Evolutionary conservation across 2,329 filamentous ascomycete genomes (phyloP), one percentile per base, ranked within the genome.

Genomic region (Colletotrichum sp.): DNA sequence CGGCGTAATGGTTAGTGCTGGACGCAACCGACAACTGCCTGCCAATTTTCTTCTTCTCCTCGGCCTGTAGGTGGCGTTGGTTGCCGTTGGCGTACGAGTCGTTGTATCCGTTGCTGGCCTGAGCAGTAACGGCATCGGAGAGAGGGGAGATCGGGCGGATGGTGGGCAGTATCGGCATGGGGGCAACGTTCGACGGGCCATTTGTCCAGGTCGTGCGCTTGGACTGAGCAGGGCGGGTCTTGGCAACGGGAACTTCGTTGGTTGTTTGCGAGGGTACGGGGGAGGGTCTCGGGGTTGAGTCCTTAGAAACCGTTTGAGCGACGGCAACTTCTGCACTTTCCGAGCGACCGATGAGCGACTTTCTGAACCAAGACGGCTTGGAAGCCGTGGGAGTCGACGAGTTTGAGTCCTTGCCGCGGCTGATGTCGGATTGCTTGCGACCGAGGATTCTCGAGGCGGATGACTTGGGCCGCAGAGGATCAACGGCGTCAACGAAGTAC

Each of bases 131-230:
- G 68, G 95, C 92, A 85, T 98, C 96, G 8, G 96, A 97, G n/a
- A 99, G 85, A n/a, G 97, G 97, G 49, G 97, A 99, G 68, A 99
- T 96, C 15, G 97, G 96, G 78, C 94, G 92, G 80, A 99, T 98
- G 1, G 96, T 98, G 15, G 97, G 97, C 65, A 99, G 88, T 78
- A 99, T 99, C 10, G 95, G 95, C 91, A 99, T 99, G 6, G 97
- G 97, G 65, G 96, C 95, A 77, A 92, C 93, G 78, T 94, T 95
- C 12, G 93, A 92, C 21, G 91, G 89, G 13, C 96, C 95, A 83
- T 96, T 97, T 59, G 94, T 94, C 97, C 97, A 99, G 32, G 97
- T 99, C 67, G 95, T 94, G 82, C 97, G 93, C 89, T 99, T 99
- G 81, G 88, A 90, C 18, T 92, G 90, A 62, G 89, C 88, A 7